Evolutionary conservation across 176 grass and related monocot genomes (phyloP).

Genomic region (Zizania latifolia): DNA sequence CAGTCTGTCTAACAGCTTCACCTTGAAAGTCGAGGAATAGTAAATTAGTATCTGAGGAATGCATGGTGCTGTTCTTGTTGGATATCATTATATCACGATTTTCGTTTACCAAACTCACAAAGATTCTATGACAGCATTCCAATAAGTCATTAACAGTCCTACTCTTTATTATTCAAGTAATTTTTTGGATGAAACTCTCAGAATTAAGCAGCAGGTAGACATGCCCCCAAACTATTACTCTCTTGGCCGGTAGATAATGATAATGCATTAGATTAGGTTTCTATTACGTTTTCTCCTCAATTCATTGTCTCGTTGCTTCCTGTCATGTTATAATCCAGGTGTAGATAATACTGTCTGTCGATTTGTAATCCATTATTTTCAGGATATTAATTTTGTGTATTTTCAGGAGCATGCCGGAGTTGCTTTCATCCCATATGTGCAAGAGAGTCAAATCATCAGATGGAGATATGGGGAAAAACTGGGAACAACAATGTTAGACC

Average conservation of each 20-base stretch:
- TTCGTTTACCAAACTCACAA: neutral
- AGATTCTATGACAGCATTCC: neutral
- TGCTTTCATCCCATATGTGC: slow-evolving; percentile 96
- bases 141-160: neutral
- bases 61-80: neutral
- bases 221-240: neutral
- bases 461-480: slow-evolving; percentile 97
- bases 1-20: neutral
- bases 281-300: neutral
- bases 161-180: neutral
- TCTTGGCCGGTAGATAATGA: neutral
- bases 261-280: neutral
- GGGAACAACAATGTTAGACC: slow-evolving; percentile 71
- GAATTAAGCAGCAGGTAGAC: neutral
- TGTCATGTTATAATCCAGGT: slow-evolving; percentile 8
- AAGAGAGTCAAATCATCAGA: slow-evolving; percentile 77
- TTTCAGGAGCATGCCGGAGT: slow-evolving; percentile 85
- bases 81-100: neutral
- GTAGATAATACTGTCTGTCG: neutral
- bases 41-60: neutral
- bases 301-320: neutral
- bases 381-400: slow-evolving; percentile 3
- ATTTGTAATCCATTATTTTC: slow-evolving; percentile 2
- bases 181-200: neutral
- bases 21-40: neutral